Base-by-base conservation (phyloP, 2,329 filamentous ascomycete genomes). In the Ophiostoma ulmi region DNA sequence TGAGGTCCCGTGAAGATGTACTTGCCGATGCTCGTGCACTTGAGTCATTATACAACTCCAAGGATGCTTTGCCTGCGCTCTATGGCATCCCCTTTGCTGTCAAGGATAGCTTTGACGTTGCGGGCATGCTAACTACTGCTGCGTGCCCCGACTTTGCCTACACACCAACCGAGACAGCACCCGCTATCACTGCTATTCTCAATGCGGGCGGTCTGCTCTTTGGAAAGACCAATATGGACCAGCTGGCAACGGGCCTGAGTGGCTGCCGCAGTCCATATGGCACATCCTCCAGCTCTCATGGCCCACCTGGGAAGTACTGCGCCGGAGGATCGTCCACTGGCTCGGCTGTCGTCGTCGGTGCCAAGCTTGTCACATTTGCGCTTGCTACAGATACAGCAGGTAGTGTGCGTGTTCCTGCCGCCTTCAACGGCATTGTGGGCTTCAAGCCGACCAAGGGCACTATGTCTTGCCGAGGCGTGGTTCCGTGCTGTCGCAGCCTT, bases 201-300 rank as follows among this genome's bases (percentile, higher is more conserved):
- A 78, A 80, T 5, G 82, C 83, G 17, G 86, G 86, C 7, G 87
- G 81, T 0, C 75, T 88, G 3, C 83, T 85, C 71, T 80, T 88
- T 63, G 87, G 87, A 39, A 89, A 88, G 75, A 81, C 81, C 14
- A 86, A 85, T 74, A 81, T 89, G 70, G 87, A 90, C 75, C 87
- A 89, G 76, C 80, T 89, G 4, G 87, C 87, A 2, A 89, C 87
- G 0, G 87, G 87, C 0, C 80, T 89, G 2, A 85, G 83, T 14
- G 87, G 73, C 0, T 70, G 87, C 20, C 86, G 84, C 5, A 87
- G 85, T 1, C 85, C 86, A 0, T 88, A 85, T 72, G 87, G 87
- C 1, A 80, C 80, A 84, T 22, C 22, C 4, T 26, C n/a, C 5
- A 58, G 52, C n/a, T 58, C 52, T 3, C 52, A 58, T 13, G 52